Percentiles rank a stretch among this genome's conserved stretches.
These are phyloP conservation scores for Capsella bursapastoris DNA, from an alignment of 345 rosid genomes.

Conservation along the genomic window DNA sequence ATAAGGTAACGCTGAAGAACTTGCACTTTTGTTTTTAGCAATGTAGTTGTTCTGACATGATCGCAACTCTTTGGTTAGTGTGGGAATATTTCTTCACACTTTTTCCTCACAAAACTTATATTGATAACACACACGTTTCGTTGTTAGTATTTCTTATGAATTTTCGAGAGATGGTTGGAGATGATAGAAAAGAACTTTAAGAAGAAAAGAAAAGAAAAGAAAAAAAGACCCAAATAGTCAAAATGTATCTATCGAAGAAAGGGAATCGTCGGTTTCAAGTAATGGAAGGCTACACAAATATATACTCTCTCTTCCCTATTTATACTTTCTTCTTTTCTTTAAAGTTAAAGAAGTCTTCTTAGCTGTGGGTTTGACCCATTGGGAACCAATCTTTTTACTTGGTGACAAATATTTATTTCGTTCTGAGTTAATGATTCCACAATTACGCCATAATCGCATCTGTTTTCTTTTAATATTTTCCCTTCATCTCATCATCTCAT, in stretches of 20 bases:
- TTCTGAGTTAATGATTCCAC: slow-evolving; percentile 25
- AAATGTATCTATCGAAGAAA: slow-evolving; percentile 36
- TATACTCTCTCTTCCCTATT: not conserved
- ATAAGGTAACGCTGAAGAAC: not conserved
- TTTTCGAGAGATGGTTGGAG: not conserved
- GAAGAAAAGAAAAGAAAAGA: slow-evolving; percentile 1
- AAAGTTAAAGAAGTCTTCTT: not conserved
- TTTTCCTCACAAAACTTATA: not conserved
- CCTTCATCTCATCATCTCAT: slow-evolving; percentile 4
- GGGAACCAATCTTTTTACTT: slow-evolving; percentile 35
- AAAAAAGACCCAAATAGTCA: slow-evolving; percentile 34
- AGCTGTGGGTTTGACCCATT: slow-evolving; percentile 46
- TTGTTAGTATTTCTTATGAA: not conserved
- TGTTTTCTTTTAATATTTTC: slow-evolving; percentile 8
- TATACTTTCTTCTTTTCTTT: not conserved
- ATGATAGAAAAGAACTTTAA: not conserved
- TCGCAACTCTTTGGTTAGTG: not conserved
- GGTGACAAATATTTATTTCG: not conserved
- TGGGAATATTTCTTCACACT: slow-evolving; percentile 17
- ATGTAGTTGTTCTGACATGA: slow-evolving; percentile 3
- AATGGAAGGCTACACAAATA: slow-evolving; percentile 16
- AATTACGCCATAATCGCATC: not conserved
- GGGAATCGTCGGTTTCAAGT: slow-evolving; percentile 38
- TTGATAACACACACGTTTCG: slow-evolving; percentile 6
- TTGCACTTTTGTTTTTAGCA: not conserved